Conservation (phyloP, 768 basidiomycete species). For the Auricularia sp. region DNA sequence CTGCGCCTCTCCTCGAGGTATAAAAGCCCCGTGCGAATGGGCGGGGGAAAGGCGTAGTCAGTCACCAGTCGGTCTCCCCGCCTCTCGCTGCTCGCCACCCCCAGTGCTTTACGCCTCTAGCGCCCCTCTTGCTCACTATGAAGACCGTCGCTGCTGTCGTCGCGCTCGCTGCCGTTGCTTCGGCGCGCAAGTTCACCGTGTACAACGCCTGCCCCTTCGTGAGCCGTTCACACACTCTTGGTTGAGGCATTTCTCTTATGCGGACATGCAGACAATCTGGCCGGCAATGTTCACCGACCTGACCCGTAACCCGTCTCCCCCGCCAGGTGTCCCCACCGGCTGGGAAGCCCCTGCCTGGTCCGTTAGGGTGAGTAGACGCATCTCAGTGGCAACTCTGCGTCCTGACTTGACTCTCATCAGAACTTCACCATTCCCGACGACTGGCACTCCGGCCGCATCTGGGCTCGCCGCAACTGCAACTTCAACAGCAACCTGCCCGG, state of each 20-base stretch:
- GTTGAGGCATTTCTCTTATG: background rate
- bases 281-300: conserved; percentile 9
- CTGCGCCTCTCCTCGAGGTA: background rate
- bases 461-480: conserved; percentile 39
- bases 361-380: background rate
- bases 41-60: background rate
- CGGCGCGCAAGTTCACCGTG: conserved; percentile 47
- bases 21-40: background rate
- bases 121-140: background rate
- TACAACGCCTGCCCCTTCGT: conserved; percentile 51
- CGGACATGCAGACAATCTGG: background rate
- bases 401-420: conserved; percentile 11
- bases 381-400: background rate
- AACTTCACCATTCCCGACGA: conserved; percentile 47
- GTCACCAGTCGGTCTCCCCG: background rate
- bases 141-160: conserved; percentile 7
- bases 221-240: background rate
- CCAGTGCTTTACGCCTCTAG: background rate
- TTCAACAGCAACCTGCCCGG: conserved; percentile 23
- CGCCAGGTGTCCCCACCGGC: conserved; percentile 7
- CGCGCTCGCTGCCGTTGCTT: conserved; percentile 7
- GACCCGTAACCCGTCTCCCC: background rate
- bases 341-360: conserved; percentile 9
- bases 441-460: conserved; percentile 56
- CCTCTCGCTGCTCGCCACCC: background rate